phyloP scores from a whole-genome alignment of 768 basidiomycete species.

The Symmetrospora coprosmae region DNA sequence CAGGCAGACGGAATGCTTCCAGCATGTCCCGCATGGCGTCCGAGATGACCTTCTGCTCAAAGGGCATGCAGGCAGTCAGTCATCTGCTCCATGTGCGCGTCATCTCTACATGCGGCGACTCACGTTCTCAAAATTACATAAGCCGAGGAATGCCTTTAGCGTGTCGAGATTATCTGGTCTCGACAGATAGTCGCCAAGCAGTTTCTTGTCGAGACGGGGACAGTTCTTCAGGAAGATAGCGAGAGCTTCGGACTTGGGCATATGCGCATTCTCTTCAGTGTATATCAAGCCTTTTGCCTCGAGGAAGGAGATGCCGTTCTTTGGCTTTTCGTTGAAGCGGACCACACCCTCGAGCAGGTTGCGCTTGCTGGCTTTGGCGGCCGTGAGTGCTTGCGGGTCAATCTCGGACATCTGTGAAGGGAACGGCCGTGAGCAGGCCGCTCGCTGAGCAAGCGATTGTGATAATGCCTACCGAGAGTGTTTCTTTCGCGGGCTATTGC shows the following conservation, averaged over 20 bases:
- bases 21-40: constrained; percentile 91
- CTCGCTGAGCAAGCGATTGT: neutral
- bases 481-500: constrained; percentile 46
- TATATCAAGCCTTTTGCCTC: constrained; percentile 79
- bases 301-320: constrained; percentile 71
- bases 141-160: constrained; percentile 66
- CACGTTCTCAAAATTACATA: constrained; percentile 82
- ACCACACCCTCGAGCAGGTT: constrained; percentile 66
- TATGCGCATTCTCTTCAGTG: constrained; percentile 34
- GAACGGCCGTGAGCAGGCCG: too few species aligned
- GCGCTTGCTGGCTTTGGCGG: constrained; percentile 70
- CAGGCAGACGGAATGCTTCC: constrained; percentile 84
- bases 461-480: neutral
- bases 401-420: constrained; percentile 39
- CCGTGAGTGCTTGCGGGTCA: constrained; percentile 47
- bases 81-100: neutral
- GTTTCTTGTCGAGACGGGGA: constrained; percentile 73
- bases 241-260: constrained; percentile 48
- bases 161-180: constrained; percentile 72
- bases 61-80: neutral
- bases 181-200: constrained; percentile 85
- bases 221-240: constrained; percentile 75
- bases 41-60: constrained; percentile 67
- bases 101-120: constrained; percentile 33
- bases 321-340: constrained; percentile 85